A percentile compares a stretch with the other conserved stretches of the same genome.
phyloP scores from a whole-genome alignment of 768 basidiomycete species.

The Inosperma sp. region DNA sequence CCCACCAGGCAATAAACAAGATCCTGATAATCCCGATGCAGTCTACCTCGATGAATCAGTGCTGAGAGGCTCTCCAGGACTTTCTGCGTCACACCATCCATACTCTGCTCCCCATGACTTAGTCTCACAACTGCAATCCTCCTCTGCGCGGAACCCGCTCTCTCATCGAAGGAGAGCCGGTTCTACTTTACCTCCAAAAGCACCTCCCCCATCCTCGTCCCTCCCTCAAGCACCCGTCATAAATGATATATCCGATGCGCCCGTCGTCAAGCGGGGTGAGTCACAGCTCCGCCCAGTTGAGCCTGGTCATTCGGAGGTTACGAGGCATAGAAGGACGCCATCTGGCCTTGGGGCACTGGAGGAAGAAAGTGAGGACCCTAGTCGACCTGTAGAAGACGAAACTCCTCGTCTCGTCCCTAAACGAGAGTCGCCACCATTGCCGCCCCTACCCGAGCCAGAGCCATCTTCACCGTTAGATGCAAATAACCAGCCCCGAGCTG shows the following conservation, averaged over 20 bases:
- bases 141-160: slow-evolving; percentile 34
- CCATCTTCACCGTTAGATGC: slow-evolving; percentile 36
- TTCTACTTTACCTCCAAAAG: slow-evolving; percentile 60
- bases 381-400: slow-evolving; percentile 31
- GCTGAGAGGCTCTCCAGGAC: slow-evolving; percentile 26
- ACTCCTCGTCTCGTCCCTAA: slow-evolving; percentile 37
- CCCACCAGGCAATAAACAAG: not conserved
- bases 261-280: slow-evolving; percentile 26
- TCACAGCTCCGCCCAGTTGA: slow-evolving; percentile 33
- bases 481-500: slow-evolving; percentile 29
- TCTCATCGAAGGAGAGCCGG: slow-evolving; percentile 44
- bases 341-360: slow-evolving; percentile 58
- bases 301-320: slow-evolving; percentile 9
- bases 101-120: slow-evolving; percentile 48
- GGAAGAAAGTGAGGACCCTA: slow-evolving; percentile 50
- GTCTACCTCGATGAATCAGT: slow-evolving; percentile 40
- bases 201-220: slow-evolving; percentile 58
- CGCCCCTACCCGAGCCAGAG: slow-evolving; percentile 55
- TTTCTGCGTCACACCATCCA: slow-evolving; percentile 40
- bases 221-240: slow-evolving; percentile 54
- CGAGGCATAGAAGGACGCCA: slow-evolving; percentile 37
- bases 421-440: slow-evolving; percentile 60
- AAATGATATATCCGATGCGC: slow-evolving; percentile 26
- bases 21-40: slow-evolving; percentile 24
- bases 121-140: slow-evolving; percentile 24